Evolutionary conservation across 139 green algal species (phyloP).

Genomic region (Desmodesmus armatus): DNA sequence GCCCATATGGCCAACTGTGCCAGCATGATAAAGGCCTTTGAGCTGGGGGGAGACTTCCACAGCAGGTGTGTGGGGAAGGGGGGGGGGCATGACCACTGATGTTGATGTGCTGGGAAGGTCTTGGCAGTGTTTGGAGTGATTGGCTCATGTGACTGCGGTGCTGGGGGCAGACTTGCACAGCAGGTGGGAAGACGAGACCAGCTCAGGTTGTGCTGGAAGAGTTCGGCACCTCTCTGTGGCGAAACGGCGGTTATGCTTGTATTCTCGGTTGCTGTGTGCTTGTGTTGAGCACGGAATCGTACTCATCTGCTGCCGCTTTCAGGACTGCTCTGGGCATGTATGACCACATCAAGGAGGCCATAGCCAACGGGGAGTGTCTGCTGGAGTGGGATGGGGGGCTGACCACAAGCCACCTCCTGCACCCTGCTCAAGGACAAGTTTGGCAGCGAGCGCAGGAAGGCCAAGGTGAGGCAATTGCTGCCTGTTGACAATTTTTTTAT

Average conservation of each 20-base stretch:
- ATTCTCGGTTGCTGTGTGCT: no score
- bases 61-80: conserved; percentile 29
- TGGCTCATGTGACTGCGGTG: no score
- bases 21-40: conserved; percentile 93
- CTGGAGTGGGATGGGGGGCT: conserved; percentile 76
- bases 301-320: conserved; percentile 35
- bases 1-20: conserved; percentile 94
- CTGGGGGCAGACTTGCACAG: no score
- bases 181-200: no score
- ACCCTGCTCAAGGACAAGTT: conserved; percentile 94
- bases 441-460: conserved; percentile 76
- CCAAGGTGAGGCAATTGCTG: conserved; percentile 84
- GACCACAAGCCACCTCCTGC: conserved; percentile 57
- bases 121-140: no score
- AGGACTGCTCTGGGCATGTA: conserved; percentile 97
- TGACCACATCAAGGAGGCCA: conserved; percentile 91
- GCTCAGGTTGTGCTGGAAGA: no score
- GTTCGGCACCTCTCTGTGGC: no score
- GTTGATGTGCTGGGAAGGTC: no score
- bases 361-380: conserved; percentile 75
- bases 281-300: neutral
- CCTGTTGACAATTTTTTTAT: no score
- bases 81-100: neutral
- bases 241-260: no score
- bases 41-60: conserved; percentile 97